These are phyloP conservation scores for Dissophora ornata DNA, from an alignment of 192 early-diverging fungal genomes.

Conservation along the genomic window DNA sequence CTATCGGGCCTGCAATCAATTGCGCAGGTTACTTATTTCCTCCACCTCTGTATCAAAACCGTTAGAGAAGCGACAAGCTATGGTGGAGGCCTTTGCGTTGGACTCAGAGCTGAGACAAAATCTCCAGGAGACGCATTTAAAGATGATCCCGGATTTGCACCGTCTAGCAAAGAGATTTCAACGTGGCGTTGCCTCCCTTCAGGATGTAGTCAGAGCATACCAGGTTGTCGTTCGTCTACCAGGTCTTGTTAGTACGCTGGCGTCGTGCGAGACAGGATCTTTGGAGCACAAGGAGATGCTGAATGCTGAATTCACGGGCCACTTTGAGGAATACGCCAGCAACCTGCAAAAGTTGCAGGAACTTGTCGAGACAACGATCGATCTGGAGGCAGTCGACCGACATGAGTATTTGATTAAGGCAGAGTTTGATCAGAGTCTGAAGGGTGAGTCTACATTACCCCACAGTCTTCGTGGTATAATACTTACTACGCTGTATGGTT, in stretches of 20 bases:
- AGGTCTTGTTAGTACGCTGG: slow-evolving; percentile 66
- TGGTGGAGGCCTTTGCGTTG: slow-evolving; percentile 77
- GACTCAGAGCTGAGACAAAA: slow-evolving; percentile 72
- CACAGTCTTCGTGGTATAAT: too few species aligned
- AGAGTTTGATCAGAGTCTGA: slow-evolving; percentile 80
- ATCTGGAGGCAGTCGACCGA: slow-evolving; percentile 82
- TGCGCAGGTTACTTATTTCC: neutral
- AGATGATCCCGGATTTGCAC: slow-evolving; percentile 88
- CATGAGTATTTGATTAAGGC: slow-evolving; percentile 92
- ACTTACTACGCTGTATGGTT: too few species aligned
- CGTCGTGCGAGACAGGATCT: slow-evolving; percentile 56
- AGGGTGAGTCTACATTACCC: too few species aligned
- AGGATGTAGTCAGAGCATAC: slow-evolving; percentile 92
- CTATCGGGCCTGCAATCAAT: too few species aligned
- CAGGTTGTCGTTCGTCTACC: slow-evolving; percentile 84
- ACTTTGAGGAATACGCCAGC: slow-evolving; percentile 60
- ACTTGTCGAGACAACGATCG: slow-evolving; percentile 92
- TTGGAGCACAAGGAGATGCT: slow-evolving; percentile 59
- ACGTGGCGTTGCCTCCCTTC: slow-evolving; percentile 77
- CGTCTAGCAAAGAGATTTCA: slow-evolving; percentile 89
- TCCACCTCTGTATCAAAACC: neutral
- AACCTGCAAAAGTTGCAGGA: slow-evolving; percentile 77
- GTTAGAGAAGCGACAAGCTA: slow-evolving; percentile 74
- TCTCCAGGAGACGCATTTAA: slow-evolving; percentile 79
- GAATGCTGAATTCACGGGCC: slow-evolving; percentile 61